Evolutionary conservation across 306 rosid species (phyloP), one percentile per base, ranked within the genome.

Genomic region (Cicer arietinum): DNA sequence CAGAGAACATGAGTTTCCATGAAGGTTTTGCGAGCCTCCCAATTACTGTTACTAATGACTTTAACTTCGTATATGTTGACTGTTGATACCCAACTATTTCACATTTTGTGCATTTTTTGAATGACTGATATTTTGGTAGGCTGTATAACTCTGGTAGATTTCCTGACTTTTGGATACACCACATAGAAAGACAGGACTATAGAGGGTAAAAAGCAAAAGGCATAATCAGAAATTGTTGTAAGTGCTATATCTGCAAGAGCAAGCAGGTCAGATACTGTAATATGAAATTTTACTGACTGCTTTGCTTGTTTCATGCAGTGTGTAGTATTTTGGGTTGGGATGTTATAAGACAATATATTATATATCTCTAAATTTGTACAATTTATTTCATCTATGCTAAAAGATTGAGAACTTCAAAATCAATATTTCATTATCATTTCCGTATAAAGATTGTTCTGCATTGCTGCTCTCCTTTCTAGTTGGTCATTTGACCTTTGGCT

Each of bases 41-140:
- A 1, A 58, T 13, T 46, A 13, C 47, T 46, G 22, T 25, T 42
- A 41, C 35, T 64, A 64, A 64, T 64, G 37, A 11, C 50, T 46
- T 67, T 20, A 67, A 46, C 73, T 46, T 67, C 2, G 61, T 43
- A 71, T 54, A 51, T 65, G 71, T 80, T 84, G 77, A 83, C 78
- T 42, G 76, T 71, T 71, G 67, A 76, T 39, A 41, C 74, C 82
- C 56, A 16, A 69, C 73, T 80, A 74, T 78, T 76, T 85, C 56
- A 30, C 14, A 46, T 62, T 68, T 42, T 59, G 74, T 66, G 76
- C 85, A 53, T 57, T 40, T 45, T 66, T 85, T 39, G 68, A 22
- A 42, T 79, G 76, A 74, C 84, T 69, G 69, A 79, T 53, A 25
- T 79, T 85, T 83, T 87, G 80, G 77, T 84, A 87, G 90, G 81